Evolutionary conservation across 306 rosid species (phyloP).

Genomic region (Dalbergia oliveri): DNA sequence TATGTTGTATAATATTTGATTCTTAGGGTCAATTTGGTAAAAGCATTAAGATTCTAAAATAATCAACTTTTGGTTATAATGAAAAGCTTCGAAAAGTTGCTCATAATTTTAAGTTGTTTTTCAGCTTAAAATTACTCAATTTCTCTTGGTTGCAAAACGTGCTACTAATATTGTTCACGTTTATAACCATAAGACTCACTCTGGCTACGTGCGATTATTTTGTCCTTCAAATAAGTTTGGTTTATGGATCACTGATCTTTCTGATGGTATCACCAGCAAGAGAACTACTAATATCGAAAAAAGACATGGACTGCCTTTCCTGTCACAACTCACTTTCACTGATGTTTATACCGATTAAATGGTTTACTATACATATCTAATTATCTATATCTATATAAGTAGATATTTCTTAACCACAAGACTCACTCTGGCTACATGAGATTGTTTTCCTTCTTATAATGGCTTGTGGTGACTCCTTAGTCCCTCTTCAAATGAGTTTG

Average conservation of each 20-base stretch:
- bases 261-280: neutral
- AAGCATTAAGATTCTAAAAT: too few relatives aligned
- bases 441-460: constrained; percentile 12
- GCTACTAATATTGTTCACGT: constrained; percentile 35
- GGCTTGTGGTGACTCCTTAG: neutral
- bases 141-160: too few relatives aligned
- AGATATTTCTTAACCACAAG: neutral
- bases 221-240: neutral
- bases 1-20: too few relatives aligned
- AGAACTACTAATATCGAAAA: neutral
- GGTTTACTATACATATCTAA: too few relatives aligned
- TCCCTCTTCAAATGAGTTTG: neutral
- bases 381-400: too few relatives aligned
- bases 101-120: too few relatives aligned
- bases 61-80: too few relatives aligned
- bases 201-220: neutral
- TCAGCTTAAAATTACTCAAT: too few relatives aligned
- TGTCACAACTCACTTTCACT: constrained; percentile 14
- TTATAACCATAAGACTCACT: neutral
- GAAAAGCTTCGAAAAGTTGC: too few relatives aligned
- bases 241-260: neutral
- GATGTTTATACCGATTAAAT: neutral
- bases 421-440: neutral
- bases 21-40: too few relatives aligned
- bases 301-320: neutral